phyloP scores from a whole-genome alignment of 176 grass and related monocot species.

The Aegilops sharonensis region DNA sequence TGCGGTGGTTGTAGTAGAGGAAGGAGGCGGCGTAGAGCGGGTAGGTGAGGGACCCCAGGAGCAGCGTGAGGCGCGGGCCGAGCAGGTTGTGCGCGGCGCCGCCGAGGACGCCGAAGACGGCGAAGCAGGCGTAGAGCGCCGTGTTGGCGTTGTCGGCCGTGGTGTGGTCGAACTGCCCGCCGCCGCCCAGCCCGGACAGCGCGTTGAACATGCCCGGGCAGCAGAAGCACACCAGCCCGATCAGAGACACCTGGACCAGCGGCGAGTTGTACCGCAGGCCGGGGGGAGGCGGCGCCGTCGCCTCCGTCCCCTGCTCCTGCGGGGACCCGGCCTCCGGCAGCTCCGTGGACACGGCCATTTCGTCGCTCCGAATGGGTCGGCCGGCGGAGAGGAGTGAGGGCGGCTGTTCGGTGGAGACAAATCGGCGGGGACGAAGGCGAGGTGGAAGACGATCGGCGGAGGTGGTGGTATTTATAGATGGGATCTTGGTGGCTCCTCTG shows the following conservation, averaged over 20 bases:
- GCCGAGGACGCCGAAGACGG: constrained; percentile 78
- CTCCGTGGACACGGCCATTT: constrained; percentile 16
- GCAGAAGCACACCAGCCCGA: constrained; percentile 92
- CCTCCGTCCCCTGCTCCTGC: background rate
- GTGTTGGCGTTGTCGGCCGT: constrained; percentile 95
- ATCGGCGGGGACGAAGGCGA: background rate
- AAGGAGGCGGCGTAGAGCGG: constrained; percentile 85
- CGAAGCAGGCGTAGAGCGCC: constrained; percentile 84
- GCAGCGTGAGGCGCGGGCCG: constrained; percentile 70
- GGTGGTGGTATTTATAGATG: constrained; percentile 14
- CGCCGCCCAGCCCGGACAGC: constrained; percentile 85
- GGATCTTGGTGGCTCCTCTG: background rate
- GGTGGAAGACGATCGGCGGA: background rate
- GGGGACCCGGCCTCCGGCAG: background rate
- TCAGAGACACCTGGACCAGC: constrained; percentile 67
- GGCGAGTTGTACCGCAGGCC: constrained; percentile 76
- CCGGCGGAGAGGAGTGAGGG: background rate
- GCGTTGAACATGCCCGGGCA: constrained; percentile 99
- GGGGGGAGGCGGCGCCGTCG: background rate
- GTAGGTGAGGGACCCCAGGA: constrained; percentile 67
- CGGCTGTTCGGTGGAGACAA: background rate
- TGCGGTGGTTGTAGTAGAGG: constrained; percentile 89
- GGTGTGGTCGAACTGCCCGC: constrained; percentile 63
- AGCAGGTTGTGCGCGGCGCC: constrained; percentile 83
- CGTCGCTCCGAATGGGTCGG: background rate